Conservation (phyloP, 2,329 filamentous ascomycete species). For the Aureobasidium sp. region DNA sequence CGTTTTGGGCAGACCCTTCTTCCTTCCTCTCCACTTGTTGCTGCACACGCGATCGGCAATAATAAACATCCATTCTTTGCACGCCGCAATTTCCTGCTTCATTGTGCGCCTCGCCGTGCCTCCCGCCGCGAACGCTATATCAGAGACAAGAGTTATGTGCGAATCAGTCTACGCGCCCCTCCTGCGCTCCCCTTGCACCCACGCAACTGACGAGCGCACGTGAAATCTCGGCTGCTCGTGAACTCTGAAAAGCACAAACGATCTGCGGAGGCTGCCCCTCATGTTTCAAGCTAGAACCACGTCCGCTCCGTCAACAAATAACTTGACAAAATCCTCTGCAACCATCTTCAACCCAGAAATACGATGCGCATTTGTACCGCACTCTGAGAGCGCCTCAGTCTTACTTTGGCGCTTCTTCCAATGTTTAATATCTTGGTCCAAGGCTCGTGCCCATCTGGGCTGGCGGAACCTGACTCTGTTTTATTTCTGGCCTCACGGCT, state of each 20-base stretch:
- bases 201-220: background rate
- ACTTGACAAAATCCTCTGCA: slow-evolving; percentile 5
- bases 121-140: background rate
- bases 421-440: background rate
- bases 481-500: slow-evolving; percentile 8
- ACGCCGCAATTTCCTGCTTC: background rate
- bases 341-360: background rate
- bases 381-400: background rate
- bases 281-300: slow-evolving; percentile 10
- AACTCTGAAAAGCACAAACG: background rate
- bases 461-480: slow-evolving; percentile 5
- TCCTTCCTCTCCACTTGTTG: slow-evolving; percentile 10
- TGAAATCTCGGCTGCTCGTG: background rate
- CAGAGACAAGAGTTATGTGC: slow-evolving; percentile 8
- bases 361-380: background rate
- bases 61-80: slow-evolving; percentile 10
- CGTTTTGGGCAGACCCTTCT: slow-evolving; percentile 3
- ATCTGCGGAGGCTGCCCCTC: slow-evolving; percentile 11
- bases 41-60: slow-evolving; percentile 7
- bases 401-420: background rate
- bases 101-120: background rate
- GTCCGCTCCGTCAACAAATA: background rate
- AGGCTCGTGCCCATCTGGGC: background rate
- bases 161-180: background rate
- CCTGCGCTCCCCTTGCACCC: background rate